Evolutionary conservation across 2,329 filamentous ascomycete genomes (phyloP).

Genomic region (Neospermospora avenae): DNA sequence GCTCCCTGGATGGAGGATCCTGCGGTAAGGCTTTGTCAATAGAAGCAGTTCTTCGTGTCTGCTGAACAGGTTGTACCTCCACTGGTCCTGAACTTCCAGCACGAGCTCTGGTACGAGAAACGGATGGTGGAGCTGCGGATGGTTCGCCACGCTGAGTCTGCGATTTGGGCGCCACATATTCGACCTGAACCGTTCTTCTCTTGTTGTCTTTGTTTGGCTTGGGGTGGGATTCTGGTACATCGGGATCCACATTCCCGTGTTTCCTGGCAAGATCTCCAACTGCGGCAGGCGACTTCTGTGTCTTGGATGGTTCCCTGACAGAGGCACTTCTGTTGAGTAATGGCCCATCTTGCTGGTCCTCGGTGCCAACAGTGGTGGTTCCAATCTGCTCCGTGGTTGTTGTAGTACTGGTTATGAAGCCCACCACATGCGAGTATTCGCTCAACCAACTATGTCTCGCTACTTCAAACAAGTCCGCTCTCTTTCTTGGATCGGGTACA

Average conservation of each 20-base stretch:
- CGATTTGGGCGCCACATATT: conserved; percentile 90
- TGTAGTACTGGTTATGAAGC: conserved; percentile 94
- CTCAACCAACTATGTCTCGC: conserved; percentile 97
- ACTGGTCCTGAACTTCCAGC: conserved; percentile 53
- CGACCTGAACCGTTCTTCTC: conserved; percentile 90
- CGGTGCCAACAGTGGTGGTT: conserved; percentile 65
- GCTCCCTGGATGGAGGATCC: conserved; percentile 51
- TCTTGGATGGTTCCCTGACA: conserved; percentile 80
- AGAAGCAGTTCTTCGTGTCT: conserved; percentile 38
- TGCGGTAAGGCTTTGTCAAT: conserved; percentile 58
- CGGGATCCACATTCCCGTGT: conserved; percentile 69
- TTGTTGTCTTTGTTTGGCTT: conserved; percentile 77
- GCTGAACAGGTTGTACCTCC: conserved; percentile 36
- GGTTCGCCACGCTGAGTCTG: conserved; percentile 67
- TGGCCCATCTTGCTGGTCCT: conserved; percentile 55
- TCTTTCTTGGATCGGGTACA: conserved; percentile 89
- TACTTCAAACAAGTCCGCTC: conserved; percentile 95
- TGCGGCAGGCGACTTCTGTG: conserved; percentile 50
- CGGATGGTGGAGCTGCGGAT: conserved; percentile 32
- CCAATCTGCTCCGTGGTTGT: conserved; percentile 84
- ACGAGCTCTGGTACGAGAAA: conserved; percentile 49
- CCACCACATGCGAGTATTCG: conserved; percentile 94
- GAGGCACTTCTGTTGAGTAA: conserved; percentile 81
- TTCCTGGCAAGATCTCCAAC: conserved; percentile 68
- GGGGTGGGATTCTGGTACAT: conserved; percentile 59